Evolutionary conservation across 345 rosid species (phyloP).

Genomic region (Rhodamnia argentea): DNA sequence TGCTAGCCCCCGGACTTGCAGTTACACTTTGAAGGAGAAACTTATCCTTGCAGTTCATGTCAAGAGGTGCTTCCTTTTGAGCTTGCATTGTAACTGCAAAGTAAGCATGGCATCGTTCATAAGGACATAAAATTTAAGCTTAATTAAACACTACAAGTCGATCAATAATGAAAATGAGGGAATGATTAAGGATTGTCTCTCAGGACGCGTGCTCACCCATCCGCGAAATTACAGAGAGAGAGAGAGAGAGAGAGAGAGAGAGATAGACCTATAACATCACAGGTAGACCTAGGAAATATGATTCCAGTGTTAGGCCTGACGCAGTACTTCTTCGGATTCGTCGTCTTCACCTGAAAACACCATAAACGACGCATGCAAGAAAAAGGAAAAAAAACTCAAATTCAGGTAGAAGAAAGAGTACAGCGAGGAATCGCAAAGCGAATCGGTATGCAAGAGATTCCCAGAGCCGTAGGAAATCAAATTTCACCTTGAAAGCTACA

Average conservation of each 20-base stretch:
- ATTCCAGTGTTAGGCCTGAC: slow-evolving; percentile 90
- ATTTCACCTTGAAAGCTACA: slow-evolving; percentile 75
- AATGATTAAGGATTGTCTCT: no score
- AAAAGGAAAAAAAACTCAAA: not conserved
- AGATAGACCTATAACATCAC: slow-evolving; percentile 59
- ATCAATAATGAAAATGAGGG: not conserved
- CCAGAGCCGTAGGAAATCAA: not conserved
- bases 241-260: not conserved
- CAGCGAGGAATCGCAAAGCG: not conserved
- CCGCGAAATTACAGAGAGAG: no score
- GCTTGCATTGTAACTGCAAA: slow-evolving; percentile 86
- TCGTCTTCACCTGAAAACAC: slow-evolving; percentile 66
- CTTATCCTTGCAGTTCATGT: slow-evolving; percentile 93
- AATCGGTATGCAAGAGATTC: not conserved
- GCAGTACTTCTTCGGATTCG: slow-evolving; percentile 92
- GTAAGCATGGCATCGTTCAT: not conserved
- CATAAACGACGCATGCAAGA: not conserved
- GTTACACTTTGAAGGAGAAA: slow-evolving; percentile 72
- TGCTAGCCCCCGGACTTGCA: slow-evolving; percentile 43
- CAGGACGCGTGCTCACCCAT: no score
- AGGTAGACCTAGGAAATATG: slow-evolving; percentile 60
- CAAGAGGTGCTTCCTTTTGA: slow-evolving; percentile 66
- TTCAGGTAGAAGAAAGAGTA: not conserved
- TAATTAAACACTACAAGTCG: not conserved
- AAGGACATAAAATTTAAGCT: not conserved